Conservation (phyloP, 805 yeast genomes). For the Wickerhamiella alocasiicola region DNA sequence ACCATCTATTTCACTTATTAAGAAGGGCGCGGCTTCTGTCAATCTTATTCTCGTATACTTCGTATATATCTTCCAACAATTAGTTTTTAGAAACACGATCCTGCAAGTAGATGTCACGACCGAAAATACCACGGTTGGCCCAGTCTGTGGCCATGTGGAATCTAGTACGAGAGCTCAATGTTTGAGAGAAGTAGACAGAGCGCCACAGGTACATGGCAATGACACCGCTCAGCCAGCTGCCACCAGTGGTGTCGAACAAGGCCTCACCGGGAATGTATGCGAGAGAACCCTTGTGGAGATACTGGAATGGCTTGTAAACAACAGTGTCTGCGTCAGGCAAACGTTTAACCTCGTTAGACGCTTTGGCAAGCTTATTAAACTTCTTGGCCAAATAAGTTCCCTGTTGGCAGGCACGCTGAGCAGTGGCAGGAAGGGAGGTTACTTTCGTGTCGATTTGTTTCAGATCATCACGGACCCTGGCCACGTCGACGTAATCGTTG, state of each 20-base stretch:
- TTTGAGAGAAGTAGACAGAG: conserved; percentile 55
- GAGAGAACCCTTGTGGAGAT: conserved; percentile 52
- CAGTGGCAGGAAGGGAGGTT: conserved; percentile 60
- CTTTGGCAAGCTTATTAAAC: conserved; percentile 37
- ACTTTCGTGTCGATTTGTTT: conserved; percentile 48
- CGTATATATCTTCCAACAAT: neutral
- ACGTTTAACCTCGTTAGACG: conserved; percentile 31
- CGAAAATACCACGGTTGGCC: conserved; percentile 40
- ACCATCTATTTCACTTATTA: no score
- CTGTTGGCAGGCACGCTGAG: conserved; percentile 63
- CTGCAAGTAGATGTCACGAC: conserved; percentile 26
- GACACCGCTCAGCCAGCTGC: conserved; percentile 50
- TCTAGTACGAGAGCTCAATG: conserved; percentile 52
- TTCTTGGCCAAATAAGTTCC: conserved; percentile 54
- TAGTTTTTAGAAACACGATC: conserved; percentile 13
- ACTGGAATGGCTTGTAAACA: conserved; percentile 45
- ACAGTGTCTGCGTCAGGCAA: conserved; percentile 39
- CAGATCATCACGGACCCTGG: conserved; percentile 39
- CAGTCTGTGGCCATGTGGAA: conserved; percentile 54
- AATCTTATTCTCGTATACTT: no score
- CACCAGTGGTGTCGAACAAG: conserved; percentile 54
- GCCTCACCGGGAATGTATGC: conserved; percentile 64
- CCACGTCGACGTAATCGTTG: conserved; percentile 31
- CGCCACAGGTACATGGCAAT: conserved; percentile 66
- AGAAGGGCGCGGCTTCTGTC: no score